These are phyloP conservation scores for Lichina pygmaea DNA, from an alignment of 495 filamentous ascomycete species.

Conservation along the genomic window DNA sequence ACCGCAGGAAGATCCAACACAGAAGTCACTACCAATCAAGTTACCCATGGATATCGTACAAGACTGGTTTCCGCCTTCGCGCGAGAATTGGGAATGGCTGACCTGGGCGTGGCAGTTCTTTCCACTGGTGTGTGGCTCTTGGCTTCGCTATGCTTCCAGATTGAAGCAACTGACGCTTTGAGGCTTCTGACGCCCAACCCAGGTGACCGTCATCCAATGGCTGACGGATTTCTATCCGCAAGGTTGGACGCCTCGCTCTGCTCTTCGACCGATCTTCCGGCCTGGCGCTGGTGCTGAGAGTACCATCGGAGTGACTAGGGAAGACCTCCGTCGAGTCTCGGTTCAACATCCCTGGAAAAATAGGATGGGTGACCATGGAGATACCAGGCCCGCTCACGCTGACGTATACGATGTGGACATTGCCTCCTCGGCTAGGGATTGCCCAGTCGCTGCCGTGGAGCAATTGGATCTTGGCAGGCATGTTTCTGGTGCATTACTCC, in stretches of 20 bases:
- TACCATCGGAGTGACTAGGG: slow-evolving; percentile 14
- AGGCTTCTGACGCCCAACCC: background rate
- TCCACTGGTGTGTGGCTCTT: slow-evolving; percentile 13
- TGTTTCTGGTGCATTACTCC: slow-evolving; percentile 60
- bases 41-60: slow-evolving; percentile 13
- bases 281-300: slow-evolving; percentile 5
- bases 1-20: no score
- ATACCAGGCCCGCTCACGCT: slow-evolving; percentile 46
- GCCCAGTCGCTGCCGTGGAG: slow-evolving; percentile 27
- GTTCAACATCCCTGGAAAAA: slow-evolving; percentile 70
- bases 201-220: slow-evolving; percentile 18
- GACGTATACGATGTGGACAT: slow-evolving; percentile 42
- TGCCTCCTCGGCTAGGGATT: slow-evolving; percentile 26
- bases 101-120: slow-evolving; percentile 18
- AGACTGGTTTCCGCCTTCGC: slow-evolving; percentile 19
- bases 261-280: no score
- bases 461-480: slow-evolving; percentile 35
- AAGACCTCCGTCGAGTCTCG: slow-evolving; percentile 54
- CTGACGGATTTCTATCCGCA: slow-evolving; percentile 14
- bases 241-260: background rate
- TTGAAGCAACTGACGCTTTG: background rate
- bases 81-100: slow-evolving; percentile 21
- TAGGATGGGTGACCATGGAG: slow-evolving; percentile 78
- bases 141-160: background rate
- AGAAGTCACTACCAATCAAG: background rate